phyloP scores from a whole-genome alignment of 768 basidiomycete genomes.

The Rhizopogon sp. region DNA sequence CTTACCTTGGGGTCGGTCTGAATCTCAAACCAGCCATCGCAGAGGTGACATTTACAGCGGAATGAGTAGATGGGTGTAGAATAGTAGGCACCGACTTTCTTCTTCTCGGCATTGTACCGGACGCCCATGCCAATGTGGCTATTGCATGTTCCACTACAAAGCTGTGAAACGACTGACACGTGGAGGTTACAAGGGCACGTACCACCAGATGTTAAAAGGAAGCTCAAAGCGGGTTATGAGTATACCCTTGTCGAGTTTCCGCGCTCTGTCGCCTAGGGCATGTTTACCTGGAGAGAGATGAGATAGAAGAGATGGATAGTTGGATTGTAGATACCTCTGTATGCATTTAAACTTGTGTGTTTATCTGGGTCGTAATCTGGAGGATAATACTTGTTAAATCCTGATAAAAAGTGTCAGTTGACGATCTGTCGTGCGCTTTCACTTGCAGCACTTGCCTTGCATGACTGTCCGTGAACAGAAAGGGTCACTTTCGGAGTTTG shows the following conservation, averaged over 20 bases:
- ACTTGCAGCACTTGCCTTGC: constrained; percentile 32
- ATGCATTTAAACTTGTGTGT: constrained; percentile 68
- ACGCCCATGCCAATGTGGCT: constrained; percentile 99
- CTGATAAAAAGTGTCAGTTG: constrained; percentile 25
- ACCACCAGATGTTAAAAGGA: constrained; percentile 98
- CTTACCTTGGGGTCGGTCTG: constrained; percentile 92
- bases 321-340: constrained; percentile 46
- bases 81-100: constrained; percentile 92
- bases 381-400: constrained; percentile 79
- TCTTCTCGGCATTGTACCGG: constrained; percentile 99
- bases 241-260: constrained; percentile 95
- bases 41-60: constrained; percentile 96
- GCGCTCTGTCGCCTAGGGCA: constrained; percentile 87
- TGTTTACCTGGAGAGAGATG: constrained; percentile 66
- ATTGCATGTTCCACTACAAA: constrained; percentile 80
- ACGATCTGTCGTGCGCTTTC: background rate
- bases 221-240: constrained; percentile 94
- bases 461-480: constrained; percentile 18
- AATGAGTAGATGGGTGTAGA: constrained; percentile 94
- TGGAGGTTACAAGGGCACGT: constrained; percentile 21
- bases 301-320: background rate
- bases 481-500: background rate
- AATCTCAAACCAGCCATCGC: constrained; percentile 97
- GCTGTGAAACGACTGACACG: background rate
- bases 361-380: constrained; percentile 70